Base-by-base conservation (phyloP, 2,329 filamentous ascomycete species). In the Whalleya microplaca region DNA sequence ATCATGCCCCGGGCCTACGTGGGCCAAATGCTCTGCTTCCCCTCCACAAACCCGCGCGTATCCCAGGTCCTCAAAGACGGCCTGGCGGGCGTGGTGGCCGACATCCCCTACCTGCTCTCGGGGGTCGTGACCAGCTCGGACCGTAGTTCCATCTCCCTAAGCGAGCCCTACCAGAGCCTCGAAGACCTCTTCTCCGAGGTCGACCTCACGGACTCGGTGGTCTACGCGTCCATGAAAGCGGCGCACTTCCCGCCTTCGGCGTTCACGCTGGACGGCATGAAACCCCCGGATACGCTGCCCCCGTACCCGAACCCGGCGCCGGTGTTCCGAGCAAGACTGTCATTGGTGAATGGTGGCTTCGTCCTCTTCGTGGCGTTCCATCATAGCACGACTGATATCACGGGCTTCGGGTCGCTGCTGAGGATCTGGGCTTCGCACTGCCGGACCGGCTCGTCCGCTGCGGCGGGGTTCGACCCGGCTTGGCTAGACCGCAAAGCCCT, bases 1-100 rank as follows among this genome's bases (percentile, higher is more conserved):
- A 55, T 70, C 21, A 70, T 72, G 68, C 69, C 69, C 41, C 61
- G 59, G 19, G 52, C 53, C 29, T 71, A 70, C 48, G 50, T 71
- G 16, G 63, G 64, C 19, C 69, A 71, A 45, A 62, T 70, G 14
- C 54, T 64, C 19, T 67, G 64, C 52, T 72, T 72, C 21, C 64
- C 64, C 19, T 62, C 67, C 2, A 56, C 60, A 6, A 46, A 59
- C 29, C 19, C 50, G 1, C 19, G 53, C 1, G 41, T 61, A 6
- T 16, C 53, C 4, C 16, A 45, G n/a, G 37, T 42, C 8, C 59
- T 71, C 21, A 55, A 45, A 19, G 21, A 51, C 1, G 65, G 66
- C 1, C 48, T 71, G 40, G 29, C 23, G 8, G 55, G 60, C 12
- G 27, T 63, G 2, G 50, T 63, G 16, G 20, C n/a, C 10, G 64